Evolutionary conservation across 2,329 filamentous ascomycete genomes (phyloP).

Genomic region (Aspergillus ochraceus): DNA sequence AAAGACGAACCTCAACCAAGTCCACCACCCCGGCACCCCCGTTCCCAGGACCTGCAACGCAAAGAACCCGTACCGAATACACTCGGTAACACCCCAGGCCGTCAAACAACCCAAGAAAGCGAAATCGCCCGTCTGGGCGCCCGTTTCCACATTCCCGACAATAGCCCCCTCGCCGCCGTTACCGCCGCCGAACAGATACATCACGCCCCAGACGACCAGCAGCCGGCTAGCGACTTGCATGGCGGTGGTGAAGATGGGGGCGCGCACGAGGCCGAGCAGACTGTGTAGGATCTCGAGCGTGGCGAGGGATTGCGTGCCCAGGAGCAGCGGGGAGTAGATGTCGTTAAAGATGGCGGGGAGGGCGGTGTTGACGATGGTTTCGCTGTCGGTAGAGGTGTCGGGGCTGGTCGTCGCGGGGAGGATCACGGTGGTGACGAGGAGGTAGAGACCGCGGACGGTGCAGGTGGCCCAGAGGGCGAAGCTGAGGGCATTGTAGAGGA

Average conservation of each 20-base stretch:
- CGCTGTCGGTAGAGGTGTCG: constrained; percentile 39
- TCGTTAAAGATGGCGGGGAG: constrained; percentile 48
- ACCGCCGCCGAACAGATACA: constrained; percentile 73
- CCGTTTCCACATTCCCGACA: constrained; percentile 21
- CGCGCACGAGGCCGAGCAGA: constrained; percentile 75
- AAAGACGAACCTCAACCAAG: constrained; percentile 56
- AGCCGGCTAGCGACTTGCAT: constrained; percentile 90
- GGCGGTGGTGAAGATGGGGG: constrained; percentile 77
- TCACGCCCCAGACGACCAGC: constrained; percentile 84
- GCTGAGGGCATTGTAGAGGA: constrained; percentile 80
- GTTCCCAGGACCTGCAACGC: constrained; percentile 59
- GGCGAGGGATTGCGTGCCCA: constrained; percentile 78
- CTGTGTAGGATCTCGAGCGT: constrained; percentile 82
- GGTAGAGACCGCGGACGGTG: constrained; percentile 65
- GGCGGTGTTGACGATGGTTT: constrained; percentile 21
- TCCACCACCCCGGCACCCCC: constrained; percentile 65
- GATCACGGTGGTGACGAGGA: constrained; percentile 34
- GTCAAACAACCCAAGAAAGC: constrained; percentile 57
- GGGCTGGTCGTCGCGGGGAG: not conserved
- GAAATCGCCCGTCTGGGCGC: constrained; percentile 36
- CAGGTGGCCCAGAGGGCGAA: constrained; percentile 77
- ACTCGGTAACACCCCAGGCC: constrained; percentile 89
- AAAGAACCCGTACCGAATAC: constrained; percentile 92
- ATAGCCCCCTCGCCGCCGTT: constrained; percentile 18
- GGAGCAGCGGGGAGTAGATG: constrained; percentile 40